Percentiles rank a stretch among this genome's conserved stretches.
phyloP scores from a whole-genome alignment of 768 basidiomycete species.

The Mycena albidolilacea region DNA sequence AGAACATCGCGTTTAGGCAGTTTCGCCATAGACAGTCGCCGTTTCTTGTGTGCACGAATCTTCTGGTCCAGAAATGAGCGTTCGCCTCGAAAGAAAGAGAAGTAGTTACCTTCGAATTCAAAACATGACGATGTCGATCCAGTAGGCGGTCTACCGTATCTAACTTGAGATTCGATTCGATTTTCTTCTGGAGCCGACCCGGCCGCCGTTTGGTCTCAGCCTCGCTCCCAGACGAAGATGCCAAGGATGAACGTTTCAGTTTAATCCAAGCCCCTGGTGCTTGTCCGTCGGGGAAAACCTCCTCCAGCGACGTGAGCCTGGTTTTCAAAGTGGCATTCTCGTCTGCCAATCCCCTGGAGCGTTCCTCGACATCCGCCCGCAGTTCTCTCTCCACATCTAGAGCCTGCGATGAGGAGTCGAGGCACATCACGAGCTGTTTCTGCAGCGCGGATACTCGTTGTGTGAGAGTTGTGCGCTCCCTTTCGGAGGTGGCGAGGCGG shows the following conservation, averaged over 20 bases:
- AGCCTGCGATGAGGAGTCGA: constrained; percentile 45
- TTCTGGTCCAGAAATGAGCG: constrained; percentile 27
- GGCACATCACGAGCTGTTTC: constrained; percentile 40
- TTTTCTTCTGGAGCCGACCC: constrained; percentile 32
- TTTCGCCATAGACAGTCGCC: constrained; percentile 21
- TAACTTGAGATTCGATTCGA: constrained; percentile 23
- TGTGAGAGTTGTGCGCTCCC: constrained; percentile 38
- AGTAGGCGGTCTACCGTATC: constrained; percentile 31
- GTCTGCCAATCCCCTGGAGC: constrained; percentile 35
- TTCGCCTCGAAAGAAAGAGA: not conserved
- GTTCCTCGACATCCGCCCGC: constrained; percentile 42
- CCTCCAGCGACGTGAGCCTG: constrained; percentile 28
- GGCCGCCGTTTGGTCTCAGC: constrained; percentile 35
- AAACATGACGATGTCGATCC: constrained; percentile 36
- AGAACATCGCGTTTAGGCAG: not conserved
- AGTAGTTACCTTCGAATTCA: constrained; percentile 33
- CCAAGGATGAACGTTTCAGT: constrained; percentile 9
- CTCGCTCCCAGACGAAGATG: constrained; percentile 21
- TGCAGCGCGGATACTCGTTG: constrained; percentile 41
- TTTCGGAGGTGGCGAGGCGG: constrained; percentile 39
- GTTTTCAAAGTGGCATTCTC: constrained; percentile 39
- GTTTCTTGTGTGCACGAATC: constrained; percentile 32
- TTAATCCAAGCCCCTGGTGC: constrained; percentile 32
- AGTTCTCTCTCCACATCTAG: constrained; percentile 45
- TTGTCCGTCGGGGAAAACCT: constrained; percentile 26